A percentile compares a stretch with the other conserved stretches of the same genome.
These are phyloP conservation scores for Myriangium duriaei DNA, from an alignment of 2,329 filamentous ascomycete species.

Conservation along the genomic window DNA sequence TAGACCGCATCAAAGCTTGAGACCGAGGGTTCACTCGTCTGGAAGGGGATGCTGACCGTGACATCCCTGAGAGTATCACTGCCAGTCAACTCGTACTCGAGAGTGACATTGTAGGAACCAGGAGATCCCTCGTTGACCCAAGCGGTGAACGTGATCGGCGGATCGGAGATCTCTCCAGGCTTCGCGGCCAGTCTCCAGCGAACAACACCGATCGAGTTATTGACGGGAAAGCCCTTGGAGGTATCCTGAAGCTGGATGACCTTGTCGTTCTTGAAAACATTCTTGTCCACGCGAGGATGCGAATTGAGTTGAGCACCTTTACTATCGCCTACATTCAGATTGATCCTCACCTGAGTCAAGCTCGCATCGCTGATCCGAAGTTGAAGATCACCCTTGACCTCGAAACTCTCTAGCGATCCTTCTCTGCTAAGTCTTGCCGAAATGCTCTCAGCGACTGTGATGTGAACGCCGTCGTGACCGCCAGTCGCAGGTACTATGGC, in stretches of 20 bases:
- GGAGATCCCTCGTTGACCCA: conserved; percentile 86
- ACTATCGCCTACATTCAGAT: conserved; percentile 60
- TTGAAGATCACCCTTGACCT: conserved; percentile 84
- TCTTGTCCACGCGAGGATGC: conserved; percentile 91
- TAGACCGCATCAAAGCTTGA: conserved; percentile 91
- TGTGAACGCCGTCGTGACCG: conserved; percentile 67
- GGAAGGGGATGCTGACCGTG: conserved; percentile 75
- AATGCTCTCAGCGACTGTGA: conserved; percentile 82
- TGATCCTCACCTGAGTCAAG: conserved; percentile 84
- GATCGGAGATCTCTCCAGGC: conserved; percentile 63
- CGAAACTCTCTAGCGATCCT: conserved; percentile 71
- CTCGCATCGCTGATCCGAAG: conserved; percentile 79
- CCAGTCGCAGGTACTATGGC: conserved; percentile 45
- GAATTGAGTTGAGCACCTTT: conserved; percentile 86
- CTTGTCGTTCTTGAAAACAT: conserved; percentile 69
- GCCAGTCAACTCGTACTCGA: conserved; percentile 89
- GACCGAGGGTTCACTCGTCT: conserved; percentile 71
- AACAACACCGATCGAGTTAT: conserved; percentile 84
- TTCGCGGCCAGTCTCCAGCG: conserved; percentile 83
- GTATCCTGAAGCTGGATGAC: conserved; percentile 82
- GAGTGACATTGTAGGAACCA: conserved; percentile 74
- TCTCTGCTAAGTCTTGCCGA: conserved; percentile 80
- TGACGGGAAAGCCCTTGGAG: conserved; percentile 80
- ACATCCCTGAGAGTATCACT: conserved; percentile 71
- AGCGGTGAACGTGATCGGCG: conserved; percentile 91